Base-by-base conservation (phyloP, 2,329 filamentous ascomycete species). In the Xylaria sp. region DNA sequence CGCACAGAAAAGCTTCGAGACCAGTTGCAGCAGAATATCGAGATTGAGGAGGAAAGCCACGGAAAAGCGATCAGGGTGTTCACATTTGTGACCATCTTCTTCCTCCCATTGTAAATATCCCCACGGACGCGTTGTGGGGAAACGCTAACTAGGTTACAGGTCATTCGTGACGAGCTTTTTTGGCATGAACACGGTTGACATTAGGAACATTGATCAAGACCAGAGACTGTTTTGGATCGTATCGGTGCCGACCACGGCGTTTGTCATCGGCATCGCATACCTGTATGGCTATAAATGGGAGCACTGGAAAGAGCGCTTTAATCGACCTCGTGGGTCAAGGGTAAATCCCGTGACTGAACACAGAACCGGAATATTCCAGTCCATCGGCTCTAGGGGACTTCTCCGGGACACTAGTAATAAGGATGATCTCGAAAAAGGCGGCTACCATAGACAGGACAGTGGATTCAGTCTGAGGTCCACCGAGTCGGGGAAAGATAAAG, bases 141-240 rank as follows among this genome's bases (percentile, higher is more conserved):
- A 53, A 53, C 7, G 9, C 60, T 24, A 57, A 53, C 19, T 24
- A 48, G 61, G 27, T 42, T 34, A 12, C 12, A 73, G 66, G 50
- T 71, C 70, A 1, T 74, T 73, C 32, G 65, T 72, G 9, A 70
- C 70, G 19, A 72, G 70, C 55, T 72, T 70, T 61, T 64, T 71
- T 19, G 66, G 72, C 6, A 74, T 73, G 70, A 74, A 72, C 66
- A 71, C 66, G 11, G 57, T 62, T 3, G 66, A 71, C 27, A 71
- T 74, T 27, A 68, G 69, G 21, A 47, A 72, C 34, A 74, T 50
- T 3, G 58, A 69, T 8, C 54, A 64, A 24, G 59, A 65, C 27
- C 59, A 69, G 53, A 54, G 24, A 27, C 32, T 71, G 3, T 74
- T 70, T 50, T 74, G 65, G 69, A 54, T 67, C n/a, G 36, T 64